Percentiles rank a stretch among this genome's conserved stretches.
These are phyloP conservation scores for Postia placenta DNA, from an alignment of 768 basidiomycete genomes.

Conservation along the genomic window DNA sequence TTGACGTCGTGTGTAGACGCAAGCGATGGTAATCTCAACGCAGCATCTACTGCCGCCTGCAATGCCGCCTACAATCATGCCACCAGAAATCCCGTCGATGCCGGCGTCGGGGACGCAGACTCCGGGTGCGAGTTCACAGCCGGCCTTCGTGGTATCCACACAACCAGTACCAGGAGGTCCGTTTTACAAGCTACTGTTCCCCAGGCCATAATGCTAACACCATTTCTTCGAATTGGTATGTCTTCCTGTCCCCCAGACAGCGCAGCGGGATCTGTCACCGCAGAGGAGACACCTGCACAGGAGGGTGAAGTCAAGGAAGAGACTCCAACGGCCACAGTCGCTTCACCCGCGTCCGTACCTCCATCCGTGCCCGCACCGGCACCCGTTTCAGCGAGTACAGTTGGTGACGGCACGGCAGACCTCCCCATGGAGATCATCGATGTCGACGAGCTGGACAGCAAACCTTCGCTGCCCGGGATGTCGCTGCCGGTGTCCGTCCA, in stretches of 20 bases:
- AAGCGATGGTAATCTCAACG: constrained; percentile 88
- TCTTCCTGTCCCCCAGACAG: no score
- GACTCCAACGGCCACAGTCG: background rate
- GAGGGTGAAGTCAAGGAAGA: constrained; percentile 12
- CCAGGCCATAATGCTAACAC: no score
- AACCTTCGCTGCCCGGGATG: constrained; percentile 6
- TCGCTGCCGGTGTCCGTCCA: background rate
- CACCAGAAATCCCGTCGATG: constrained; percentile 5
- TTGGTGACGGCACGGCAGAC: constrained; percentile 20
- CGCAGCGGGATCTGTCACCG: no score
- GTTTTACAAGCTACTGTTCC: background rate
- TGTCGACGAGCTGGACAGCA: constrained; percentile 22
- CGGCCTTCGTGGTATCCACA: constrained; percentile 6
- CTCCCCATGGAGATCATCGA: constrained; percentile 42
- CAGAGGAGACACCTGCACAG: constrained; percentile 11
- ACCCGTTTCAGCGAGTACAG: constrained; percentile 14
- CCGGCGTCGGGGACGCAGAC: constrained; percentile 18
- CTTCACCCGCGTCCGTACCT: background rate
- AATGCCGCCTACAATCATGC: constrained; percentile 1
- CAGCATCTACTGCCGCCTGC: constrained; percentile 55
- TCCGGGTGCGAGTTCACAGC: constrained; percentile 12
- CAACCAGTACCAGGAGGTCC: constrained; percentile 6
- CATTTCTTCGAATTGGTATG: no score
- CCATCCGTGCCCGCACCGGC: constrained; percentile 15
- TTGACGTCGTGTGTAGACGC: constrained; percentile 45